Base-by-base conservation (phyloP, 768 basidiomycete genomes). In the Lentinus tigrinus region DNA sequence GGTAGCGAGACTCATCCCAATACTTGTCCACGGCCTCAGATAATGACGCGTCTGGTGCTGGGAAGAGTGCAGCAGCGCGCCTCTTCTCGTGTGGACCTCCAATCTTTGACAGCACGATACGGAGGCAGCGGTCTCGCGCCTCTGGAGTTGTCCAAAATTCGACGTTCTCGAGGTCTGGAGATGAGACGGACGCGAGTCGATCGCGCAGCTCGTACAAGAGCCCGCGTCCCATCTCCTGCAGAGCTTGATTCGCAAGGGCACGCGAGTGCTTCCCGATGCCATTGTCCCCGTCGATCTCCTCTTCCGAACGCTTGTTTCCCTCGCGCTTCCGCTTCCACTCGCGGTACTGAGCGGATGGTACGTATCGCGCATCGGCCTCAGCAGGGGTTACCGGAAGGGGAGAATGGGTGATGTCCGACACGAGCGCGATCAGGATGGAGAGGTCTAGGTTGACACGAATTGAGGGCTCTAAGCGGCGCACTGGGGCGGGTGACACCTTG, bases 61-160 rank as follows among this genome's bases (percentile, higher is more conserved):
- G 71, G 61, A 93, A 86, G 23, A 95, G 70, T 0, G 85, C 87
- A 34, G 77, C 74, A 0, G 84, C 85, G 34, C 93, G 78, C 13
- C 76, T 75, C 60, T 78, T 83, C 72, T 95, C 93, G 58, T 73
- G 73, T 4, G 77, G 73, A 0, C 92, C 91, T 1, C 91, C 93
- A 37, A 96, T 91, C 68, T 90, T 91, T 36, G 78, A 77, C 11
- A 65, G 53, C 4, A 93, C 85, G 55, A 95, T 94, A n/a, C 83
- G 78, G 19, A 87, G 73, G 64, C 87, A 88, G 4, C 92, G 81
- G 48, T 83, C 80, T 42, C 82, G 81, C 0, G 91, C 92, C 68
- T 94, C 93, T 0, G 71, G 68, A 0, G 92, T 95, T 5, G 89
- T 87, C 89, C 91, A 96, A 59, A 94, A 93, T 46, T 81, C 77